phyloP scores from a whole-genome alignment of 345 rosid species.

The Euphorbia peplus region DNA sequence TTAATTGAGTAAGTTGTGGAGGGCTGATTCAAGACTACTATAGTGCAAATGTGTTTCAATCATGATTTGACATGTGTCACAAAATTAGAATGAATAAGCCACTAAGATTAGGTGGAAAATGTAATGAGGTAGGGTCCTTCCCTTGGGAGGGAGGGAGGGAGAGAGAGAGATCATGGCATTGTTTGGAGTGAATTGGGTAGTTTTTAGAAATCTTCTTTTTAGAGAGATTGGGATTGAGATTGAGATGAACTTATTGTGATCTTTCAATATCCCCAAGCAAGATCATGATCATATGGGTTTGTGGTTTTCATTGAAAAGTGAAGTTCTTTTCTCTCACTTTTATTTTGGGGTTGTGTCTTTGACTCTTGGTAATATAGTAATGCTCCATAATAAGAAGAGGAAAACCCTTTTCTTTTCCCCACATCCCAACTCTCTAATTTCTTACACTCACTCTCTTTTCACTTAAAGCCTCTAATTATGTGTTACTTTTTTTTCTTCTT shows the following conservation, averaged over 20 bases:
- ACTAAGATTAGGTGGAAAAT: constrained; percentile 12
- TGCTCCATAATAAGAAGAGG: not conserved
- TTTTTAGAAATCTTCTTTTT: constrained; percentile 27
- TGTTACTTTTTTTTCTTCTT: not conserved
- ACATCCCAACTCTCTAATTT: not conserved
- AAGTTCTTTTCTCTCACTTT: constrained; percentile 19
- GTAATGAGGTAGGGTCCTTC: constrained; percentile 4
- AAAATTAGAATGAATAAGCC: not conserved
- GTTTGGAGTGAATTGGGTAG: no score
- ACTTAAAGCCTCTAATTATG: no score
- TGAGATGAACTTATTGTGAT: constrained; percentile 18
- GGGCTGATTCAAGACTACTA: constrained; percentile 15
- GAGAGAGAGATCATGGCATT: no score
- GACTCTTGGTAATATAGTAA: constrained; percentile 15
- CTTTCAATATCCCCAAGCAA: constrained; percentile 46
- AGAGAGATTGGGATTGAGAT: no score
- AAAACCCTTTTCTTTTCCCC: not conserved
- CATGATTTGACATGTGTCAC: constrained; percentile 25
- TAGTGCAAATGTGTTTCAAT: constrained; percentile 32
- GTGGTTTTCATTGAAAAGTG: constrained; percentile 36
- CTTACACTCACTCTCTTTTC: not conserved
- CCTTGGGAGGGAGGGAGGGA: no score
- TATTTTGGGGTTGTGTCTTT: constrained; percentile 15
- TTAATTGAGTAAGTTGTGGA: no score
- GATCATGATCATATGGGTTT: constrained; percentile 59